phyloP scores from a whole-genome alignment of 495 filamentous ascomycete genomes.

The Bacidia rubella region DNA sequence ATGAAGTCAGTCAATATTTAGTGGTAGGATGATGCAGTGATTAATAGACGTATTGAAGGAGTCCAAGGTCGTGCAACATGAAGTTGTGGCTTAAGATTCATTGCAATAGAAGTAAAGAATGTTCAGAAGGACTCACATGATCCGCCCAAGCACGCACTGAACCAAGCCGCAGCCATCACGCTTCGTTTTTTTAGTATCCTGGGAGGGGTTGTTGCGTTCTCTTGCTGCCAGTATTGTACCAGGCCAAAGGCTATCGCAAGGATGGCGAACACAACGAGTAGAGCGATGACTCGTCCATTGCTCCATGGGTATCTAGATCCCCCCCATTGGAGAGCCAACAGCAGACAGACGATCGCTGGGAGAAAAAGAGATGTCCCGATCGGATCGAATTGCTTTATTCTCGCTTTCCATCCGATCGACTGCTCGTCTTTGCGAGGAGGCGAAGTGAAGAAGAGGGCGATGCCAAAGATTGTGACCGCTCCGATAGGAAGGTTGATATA shows the following conservation, averaged over 20 bases:
- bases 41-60: too few relatives aligned
- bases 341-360: constrained; percentile 53
- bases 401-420: constrained; percentile 27
- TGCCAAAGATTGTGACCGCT: constrained; percentile 44
- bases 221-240: constrained; percentile 52
- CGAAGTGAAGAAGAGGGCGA: constrained; percentile 46
- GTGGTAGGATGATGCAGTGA: too few relatives aligned
- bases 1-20: too few relatives aligned
- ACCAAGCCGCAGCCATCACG: constrained; percentile 42
- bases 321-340: constrained; percentile 81
- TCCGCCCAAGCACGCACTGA: constrained; percentile 42
- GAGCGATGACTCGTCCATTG: constrained; percentile 49
- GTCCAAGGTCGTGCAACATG: too few relatives aligned
- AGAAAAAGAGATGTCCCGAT: constrained; percentile 55
- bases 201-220: constrained; percentile 65
- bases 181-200: constrained; percentile 61
- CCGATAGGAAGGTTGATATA: constrained; percentile 59
- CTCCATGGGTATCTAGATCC: constrained; percentile 56
- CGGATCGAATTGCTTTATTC: constrained; percentile 49
- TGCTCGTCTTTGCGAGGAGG: constrained; percentile 35
- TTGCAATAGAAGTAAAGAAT: constrained; percentile 34
- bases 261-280: constrained; percentile 58
- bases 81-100: too few relatives aligned
- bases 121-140: constrained; percentile 58
- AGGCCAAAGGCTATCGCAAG: constrained; percentile 47